These are phyloP conservation scores for Eurotiales sp. DNA, from an alignment of 2,329 filamentous ascomycete species.

Conservation along the genomic window DNA sequence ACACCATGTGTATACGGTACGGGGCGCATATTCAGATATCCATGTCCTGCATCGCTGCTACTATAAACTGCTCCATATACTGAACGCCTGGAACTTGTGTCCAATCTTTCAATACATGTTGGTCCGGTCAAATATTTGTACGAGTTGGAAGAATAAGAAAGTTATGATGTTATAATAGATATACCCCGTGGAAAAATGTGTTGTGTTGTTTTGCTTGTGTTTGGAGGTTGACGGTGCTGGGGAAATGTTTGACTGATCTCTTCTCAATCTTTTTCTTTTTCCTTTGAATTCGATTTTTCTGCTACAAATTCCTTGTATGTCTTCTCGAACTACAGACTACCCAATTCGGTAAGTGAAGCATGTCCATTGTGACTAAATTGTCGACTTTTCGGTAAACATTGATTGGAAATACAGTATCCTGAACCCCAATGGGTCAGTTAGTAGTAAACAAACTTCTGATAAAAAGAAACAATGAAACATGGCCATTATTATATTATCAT, in stretches of 20 bases:
- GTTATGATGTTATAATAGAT: conserved; percentile 6
- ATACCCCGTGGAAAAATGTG: conserved; percentile 8
- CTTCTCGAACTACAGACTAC: no score
- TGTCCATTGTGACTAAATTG: no score
- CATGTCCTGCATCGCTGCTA: not conserved
- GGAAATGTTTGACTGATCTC: not conserved
- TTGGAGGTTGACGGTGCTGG: not conserved
- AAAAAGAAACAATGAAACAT: not conserved
- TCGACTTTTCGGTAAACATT: no score
- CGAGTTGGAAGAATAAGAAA: not conserved
- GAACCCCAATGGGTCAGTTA: no score
- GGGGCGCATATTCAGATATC: no score
- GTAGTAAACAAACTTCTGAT: no score
- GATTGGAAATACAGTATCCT: no score
- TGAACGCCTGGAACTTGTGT: not conserved
- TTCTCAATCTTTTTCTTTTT: not conserved
- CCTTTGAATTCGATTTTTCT: not conserved
- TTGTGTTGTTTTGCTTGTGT: not conserved
- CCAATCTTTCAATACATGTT: not conserved
- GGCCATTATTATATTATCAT: not conserved
- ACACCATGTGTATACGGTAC: not conserved
- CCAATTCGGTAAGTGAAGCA: no score
- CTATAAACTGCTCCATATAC: not conserved
- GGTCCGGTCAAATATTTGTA: not conserved
- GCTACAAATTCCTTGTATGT: no score